Evolutionary conservation across 495 filamentous ascomycete species (phyloP), one percentile per base, ranked within the genome.

Genomic region (Rhypophila decipiens): DNA sequence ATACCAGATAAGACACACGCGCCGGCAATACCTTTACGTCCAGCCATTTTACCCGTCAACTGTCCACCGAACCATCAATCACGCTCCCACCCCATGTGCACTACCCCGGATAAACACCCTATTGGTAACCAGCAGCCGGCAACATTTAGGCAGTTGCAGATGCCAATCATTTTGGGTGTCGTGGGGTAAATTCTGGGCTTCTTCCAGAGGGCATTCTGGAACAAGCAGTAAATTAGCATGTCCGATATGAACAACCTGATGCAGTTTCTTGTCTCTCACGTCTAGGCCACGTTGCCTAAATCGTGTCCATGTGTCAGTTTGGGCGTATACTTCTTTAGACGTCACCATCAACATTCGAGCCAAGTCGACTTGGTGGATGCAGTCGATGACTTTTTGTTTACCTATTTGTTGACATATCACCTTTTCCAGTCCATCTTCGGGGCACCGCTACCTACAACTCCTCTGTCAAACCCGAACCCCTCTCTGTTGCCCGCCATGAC

Each of bases 261-360:
- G 22, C 37, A 24, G 17, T 48, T 48, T 48, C 39, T 8, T n/a
- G 38, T 19, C 29, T 27, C n/a, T 4, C 15, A 1, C 17, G 39
- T 57, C 53, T 53, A 60, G 50, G 57, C 57, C 57, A 60, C 57
- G 57, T 60, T 57, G 53, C 57, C 51, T 39, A 29, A 42, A 46
- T 12, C 35, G 36, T 17, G 35, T 15, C 33, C 17, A 17, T 13
- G 37, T 19, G 12, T 47, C 13, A 12, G 15, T 21, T 12, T 5
- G 9, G 5, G 33, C 56, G 47, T 46, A 42, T 38, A 13, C 43
- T 2, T 35, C 33, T 21, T 33, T 42, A 42, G 44, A 24, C 36
- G 41, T 51, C 46, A 55, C 44, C 4, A 31, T 11, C 21, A 42
- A 38, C 20, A 12, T 13, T n/a, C 31, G 35, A 24, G 27, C 27